phyloP scores from a whole-genome alignment of 2,329 filamentous ascomycete genomes.

The Colletotrichum sp. region DNA sequence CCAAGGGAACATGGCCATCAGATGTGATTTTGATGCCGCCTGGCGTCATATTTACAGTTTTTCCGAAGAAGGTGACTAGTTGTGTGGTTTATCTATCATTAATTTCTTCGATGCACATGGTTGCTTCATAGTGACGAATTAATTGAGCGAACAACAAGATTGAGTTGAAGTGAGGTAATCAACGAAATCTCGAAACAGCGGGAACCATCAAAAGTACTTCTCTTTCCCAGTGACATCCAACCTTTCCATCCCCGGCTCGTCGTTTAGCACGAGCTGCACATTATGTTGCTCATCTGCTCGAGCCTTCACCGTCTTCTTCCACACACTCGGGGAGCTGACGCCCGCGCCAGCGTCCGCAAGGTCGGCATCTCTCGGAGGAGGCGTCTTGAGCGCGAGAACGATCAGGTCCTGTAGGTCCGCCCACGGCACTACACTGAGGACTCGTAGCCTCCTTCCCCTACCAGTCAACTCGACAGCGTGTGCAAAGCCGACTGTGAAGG shows the following conservation, averaged over 20 bases:
- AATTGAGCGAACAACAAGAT: fast-evolving
- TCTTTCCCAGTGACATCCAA: background rate
- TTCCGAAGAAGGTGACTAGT: fast-evolving
- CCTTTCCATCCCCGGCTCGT: background rate
- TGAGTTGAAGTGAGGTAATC: fast-evolving
- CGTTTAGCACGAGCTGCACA: background rate
- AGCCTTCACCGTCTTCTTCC: background rate
- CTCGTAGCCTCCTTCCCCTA: background rate
- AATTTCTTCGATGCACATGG: fast-evolving
- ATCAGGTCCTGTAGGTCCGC: conserved; percentile 6
- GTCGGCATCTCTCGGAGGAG: background rate
- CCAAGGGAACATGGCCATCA: background rate
- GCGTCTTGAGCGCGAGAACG: background rate
- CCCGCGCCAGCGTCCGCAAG: background rate
- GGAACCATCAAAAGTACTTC: background rate
- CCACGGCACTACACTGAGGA: background rate
- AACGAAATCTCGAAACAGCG: background rate
- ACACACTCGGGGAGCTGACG: background rate
- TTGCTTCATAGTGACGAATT: background rate
- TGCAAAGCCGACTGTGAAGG: background rate
- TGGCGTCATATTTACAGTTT: background rate
- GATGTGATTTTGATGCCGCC: background rate
- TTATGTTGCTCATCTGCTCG: background rate
- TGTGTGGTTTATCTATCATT: background rate
- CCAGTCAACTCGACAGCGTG: background rate